A percentile compares a stretch with the other conserved stretches of the same genome.
Conservation (phyloP, 164 flowering plant species). For the Aristolochia californica region DNA sequence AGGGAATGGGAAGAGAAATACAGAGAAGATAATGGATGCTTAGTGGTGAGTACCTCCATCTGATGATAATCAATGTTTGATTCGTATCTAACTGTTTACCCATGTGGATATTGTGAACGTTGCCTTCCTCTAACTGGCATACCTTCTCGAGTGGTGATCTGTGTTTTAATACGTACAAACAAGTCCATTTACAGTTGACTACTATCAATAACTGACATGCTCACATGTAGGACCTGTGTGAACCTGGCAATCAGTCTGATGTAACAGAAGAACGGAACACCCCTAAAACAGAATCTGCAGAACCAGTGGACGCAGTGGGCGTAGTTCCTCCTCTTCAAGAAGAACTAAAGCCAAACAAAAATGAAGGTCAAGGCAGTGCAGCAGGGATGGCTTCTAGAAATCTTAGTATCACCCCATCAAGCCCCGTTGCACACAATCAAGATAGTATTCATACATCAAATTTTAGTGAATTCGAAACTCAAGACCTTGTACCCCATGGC, state of each 20-base stretch:
- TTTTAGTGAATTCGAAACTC: conserved; percentile 14
- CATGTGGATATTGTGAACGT: neutral
- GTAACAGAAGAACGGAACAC: conserved; percentile 68
- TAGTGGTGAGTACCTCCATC: conserved; percentile 40
- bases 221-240: conserved; percentile 50
- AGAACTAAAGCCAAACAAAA: conserved; percentile 16
- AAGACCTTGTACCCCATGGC: conserved; percentile 19
- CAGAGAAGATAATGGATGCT: conserved; percentile 42
- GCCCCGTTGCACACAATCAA: neutral
- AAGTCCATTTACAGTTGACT: too few species aligned
- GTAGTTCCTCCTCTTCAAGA: conserved; percentile 4
- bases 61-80: too few species aligned
- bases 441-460: conserved; percentile 6
- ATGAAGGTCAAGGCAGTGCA: conserved; percentile 10
- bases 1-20: conserved; percentile 86
- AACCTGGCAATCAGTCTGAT: conserved; percentile 73
- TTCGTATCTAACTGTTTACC: neutral
- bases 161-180: too few species aligned
- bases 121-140: too few species aligned
- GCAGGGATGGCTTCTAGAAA: conserved; percentile 7
- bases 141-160: too few species aligned
- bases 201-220: too few species aligned
- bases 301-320: conserved; percentile 6
- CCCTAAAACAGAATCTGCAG: conserved; percentile 19
- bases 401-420: conserved; percentile 10